phyloP scores from a whole-genome alignment of 2,329 filamentous ascomycete species.

The Botrytis cinerea region DNA sequence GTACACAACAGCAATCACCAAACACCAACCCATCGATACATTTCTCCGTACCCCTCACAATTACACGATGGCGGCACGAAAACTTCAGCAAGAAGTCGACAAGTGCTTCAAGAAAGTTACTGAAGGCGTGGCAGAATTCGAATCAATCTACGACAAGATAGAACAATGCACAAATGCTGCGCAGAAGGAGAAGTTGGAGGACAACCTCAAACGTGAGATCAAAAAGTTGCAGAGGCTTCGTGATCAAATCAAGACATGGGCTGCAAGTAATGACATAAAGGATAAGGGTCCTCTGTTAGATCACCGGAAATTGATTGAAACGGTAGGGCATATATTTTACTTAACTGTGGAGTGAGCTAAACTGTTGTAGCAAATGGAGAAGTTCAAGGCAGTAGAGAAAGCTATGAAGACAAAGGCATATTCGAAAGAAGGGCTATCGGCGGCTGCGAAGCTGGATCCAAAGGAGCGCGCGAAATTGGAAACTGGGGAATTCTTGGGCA shows the following conservation, averaged over 20 bases:
- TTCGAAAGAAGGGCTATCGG: constrained; percentile 94
- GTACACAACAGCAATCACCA: constrained; percentile 35
- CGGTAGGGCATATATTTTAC: constrained; percentile 55
- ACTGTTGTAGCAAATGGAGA: constrained; percentile 85
- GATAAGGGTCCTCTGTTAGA: constrained; percentile 96
- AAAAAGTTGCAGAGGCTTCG: constrained; percentile 98
- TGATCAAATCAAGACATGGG: constrained; percentile 99
- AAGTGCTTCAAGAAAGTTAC: constrained; percentile 99
- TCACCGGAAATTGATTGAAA: constrained; percentile 94
- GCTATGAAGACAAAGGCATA: constrained; percentile 99
- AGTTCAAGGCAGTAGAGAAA: constrained; percentile 99
- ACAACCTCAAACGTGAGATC: constrained; percentile 98
- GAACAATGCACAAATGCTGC: constrained; percentile 87
- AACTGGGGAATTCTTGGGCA: constrained; percentile 79
- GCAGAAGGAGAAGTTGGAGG: constrained; percentile 97
- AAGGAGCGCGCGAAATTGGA: constrained; percentile 95
- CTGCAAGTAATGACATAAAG: constrained; percentile 97
- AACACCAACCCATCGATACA: constrained; percentile 28
- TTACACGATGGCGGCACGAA: constrained; percentile 83
- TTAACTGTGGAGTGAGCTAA: constrained; percentile 34
- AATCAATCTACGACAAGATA: constrained; percentile 97
- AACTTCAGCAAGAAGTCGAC: constrained; percentile 97
- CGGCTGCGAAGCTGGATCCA: constrained; percentile 91
- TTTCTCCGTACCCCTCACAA: constrained; percentile 29
- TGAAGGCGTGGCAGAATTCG: constrained; percentile 90